Conservation (phyloP, 257 asterid species). For the Eustoma russellianum region DNA sequence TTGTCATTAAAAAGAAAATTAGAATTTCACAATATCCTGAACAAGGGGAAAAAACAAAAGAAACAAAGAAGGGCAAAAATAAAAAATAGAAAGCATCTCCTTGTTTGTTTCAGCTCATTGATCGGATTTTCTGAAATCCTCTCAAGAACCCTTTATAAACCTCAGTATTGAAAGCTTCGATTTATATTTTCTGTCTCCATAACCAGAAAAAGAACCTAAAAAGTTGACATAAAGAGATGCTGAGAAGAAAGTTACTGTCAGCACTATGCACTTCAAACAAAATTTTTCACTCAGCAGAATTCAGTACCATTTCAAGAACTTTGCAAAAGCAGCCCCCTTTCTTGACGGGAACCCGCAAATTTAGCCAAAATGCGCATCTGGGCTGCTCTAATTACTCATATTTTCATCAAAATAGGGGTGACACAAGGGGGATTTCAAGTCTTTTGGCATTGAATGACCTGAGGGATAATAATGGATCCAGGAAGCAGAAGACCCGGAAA, state of each 20-base stretch:
- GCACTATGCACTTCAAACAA: conserved; percentile 31
- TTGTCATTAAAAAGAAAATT: too few relatives aligned
- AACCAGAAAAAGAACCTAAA: too few relatives aligned
- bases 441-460: conserved; percentile 74
- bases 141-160: too few relatives aligned
- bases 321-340: conserved; percentile 9
- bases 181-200: too few relatives aligned
- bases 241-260: conserved; percentile 49
- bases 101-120: too few relatives aligned
- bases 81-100: too few relatives aligned
- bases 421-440: conserved; percentile 42
- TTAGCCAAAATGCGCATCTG: conserved; percentile 8
- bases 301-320: conserved; percentile 18
- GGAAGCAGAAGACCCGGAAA: conserved; percentile 83
- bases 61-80: too few relatives aligned
- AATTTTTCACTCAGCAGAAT: conserved; percentile 14
- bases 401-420: conserved; percentile 10
- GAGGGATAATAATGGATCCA: conserved; percentile 69
- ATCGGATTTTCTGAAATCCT: too few relatives aligned
- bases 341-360: not conserved
- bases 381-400: not conserved
- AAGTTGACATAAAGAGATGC: conserved; percentile 25
- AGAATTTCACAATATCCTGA: too few relatives aligned
- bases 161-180: too few relatives aligned
- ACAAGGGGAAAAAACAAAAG: too few relatives aligned